Conservation (phyloP, 2,329 filamentous ascomycete genomes). For the Cercospora canescens region DNA sequence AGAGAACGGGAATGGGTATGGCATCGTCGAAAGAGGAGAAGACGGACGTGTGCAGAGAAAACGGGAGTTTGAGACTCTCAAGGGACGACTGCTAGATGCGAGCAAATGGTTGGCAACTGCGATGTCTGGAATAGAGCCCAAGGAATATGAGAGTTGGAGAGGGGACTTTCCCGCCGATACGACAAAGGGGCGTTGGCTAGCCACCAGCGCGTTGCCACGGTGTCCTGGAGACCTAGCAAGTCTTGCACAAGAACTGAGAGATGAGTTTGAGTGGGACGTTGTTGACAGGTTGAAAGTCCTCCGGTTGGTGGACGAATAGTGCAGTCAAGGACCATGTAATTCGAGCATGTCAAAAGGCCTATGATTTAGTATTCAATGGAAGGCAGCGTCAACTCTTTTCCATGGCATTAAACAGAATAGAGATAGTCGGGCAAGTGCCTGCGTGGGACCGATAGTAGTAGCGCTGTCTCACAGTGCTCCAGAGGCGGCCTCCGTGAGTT, state of each 20-base stretch:
- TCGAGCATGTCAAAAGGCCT: no score
- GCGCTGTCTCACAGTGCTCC: slow-evolving; percentile 1
- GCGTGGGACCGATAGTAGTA: no score
- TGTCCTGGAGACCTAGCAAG: slow-evolving; percentile 6
- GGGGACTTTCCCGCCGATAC: slow-evolving; percentile 17
- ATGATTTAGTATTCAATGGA: no score
- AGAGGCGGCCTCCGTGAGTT: no score
- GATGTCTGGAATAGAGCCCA: slow-evolving; percentile 7
- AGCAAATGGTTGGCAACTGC: slow-evolving; percentile 12
- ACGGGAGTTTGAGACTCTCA: slow-evolving; percentile 16
- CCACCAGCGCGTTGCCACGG: slow-evolving; percentile 4
- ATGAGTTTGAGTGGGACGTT: slow-evolving; percentile 3
- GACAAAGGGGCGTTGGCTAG: slow-evolving; percentile 6
- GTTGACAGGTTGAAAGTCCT: not conserved
- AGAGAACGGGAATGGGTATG: slow-evolving; percentile 18
- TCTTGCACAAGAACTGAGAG: not conserved
- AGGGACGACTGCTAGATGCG: slow-evolving; percentile 9
- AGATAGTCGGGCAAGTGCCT: not conserved
- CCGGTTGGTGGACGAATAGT: not conserved
- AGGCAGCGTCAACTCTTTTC: no score
- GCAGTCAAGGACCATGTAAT: no score
- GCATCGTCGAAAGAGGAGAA: slow-evolving; percentile 16
- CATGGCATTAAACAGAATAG: not conserved
- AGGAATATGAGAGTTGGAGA: slow-evolving; percentile 23
- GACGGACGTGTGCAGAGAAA: slow-evolving; percentile 11